Percentiles rank a stretch among this genome's conserved stretches.
Conservation (phyloP, 768 basidiomycete genomes). For the Trametes cubensis region DNA sequence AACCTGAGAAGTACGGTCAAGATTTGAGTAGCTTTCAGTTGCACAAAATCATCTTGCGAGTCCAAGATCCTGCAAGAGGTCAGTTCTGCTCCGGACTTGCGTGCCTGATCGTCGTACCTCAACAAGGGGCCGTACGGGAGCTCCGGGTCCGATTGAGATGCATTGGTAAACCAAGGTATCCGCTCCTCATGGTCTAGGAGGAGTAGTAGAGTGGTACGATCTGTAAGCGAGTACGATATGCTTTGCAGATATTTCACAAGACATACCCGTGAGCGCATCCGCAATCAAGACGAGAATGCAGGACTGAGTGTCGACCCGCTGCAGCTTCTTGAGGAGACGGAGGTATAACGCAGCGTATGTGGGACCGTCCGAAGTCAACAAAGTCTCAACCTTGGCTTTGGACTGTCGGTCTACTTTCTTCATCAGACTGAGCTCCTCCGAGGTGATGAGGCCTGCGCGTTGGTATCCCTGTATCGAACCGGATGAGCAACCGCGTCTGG, state of each 20-base stretch:
- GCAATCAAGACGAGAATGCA: slow-evolving; percentile 84
- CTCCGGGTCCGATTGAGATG: slow-evolving; percentile 69
- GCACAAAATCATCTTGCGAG: slow-evolving; percentile 92
- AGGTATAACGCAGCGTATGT: slow-evolving; percentile 89
- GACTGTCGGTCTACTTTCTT: slow-evolving; percentile 90
- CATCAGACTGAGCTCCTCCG: slow-evolving; percentile 83
- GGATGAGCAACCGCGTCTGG: slow-evolving; percentile 24
- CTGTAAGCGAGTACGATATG: not conserved
- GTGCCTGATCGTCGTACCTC: slow-evolving; percentile 47
- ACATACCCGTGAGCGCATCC: slow-evolving; percentile 81
- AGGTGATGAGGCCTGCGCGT: slow-evolving; percentile 86
- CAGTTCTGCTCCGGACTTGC: not conserved
- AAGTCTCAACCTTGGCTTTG: slow-evolving; percentile 69
- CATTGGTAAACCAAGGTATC: slow-evolving; percentile 70
- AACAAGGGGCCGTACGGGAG: slow-evolving; percentile 81
- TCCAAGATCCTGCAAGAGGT: slow-evolving; percentile 63
- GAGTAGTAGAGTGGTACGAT: not conserved
- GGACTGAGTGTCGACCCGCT: slow-evolving; percentile 85
- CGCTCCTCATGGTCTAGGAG: slow-evolving; percentile 85
- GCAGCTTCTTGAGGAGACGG: slow-evolving; percentile 82
- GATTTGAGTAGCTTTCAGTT: slow-evolving; percentile 86
- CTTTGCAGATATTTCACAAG: not conserved
- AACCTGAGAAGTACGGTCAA: slow-evolving; percentile 84
- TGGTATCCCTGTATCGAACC: slow-evolving; percentile 77
- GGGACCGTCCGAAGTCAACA: slow-evolving; percentile 80